A percentile compares a stretch with the other conserved stretches of the same genome.
Evolutionary conservation across 345 rosid genomes (phyloP).

Genomic region (Noccaea caerulescens): DNA sequence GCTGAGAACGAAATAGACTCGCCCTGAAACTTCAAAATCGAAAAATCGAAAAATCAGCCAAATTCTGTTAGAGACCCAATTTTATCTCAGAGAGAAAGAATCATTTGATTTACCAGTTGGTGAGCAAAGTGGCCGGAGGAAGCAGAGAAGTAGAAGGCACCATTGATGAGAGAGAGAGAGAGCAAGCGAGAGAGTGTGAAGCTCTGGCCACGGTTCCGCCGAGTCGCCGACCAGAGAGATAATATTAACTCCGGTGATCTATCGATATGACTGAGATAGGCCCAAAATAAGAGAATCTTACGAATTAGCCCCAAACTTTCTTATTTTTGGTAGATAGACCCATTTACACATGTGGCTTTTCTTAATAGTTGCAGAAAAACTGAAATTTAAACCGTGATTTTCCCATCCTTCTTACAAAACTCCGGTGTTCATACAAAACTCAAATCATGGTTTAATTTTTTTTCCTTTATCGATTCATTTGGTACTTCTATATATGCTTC

Average conservation of each 20-base stretch:
- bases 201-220: conserved; percentile 19
- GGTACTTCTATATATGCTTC: no score
- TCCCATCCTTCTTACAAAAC: no score
- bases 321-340: background rate
- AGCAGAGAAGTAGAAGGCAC: conserved; percentile 44
- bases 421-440: no score
- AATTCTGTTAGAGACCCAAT: background rate
- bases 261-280: background rate
- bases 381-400: no score
- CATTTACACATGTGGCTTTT: background rate
- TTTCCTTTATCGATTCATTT: no score
- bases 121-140: conserved; percentile 39
- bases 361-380: background rate
- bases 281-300: conserved; percentile 3
- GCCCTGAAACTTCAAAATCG: conserved; percentile 46
- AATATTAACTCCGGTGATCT: conserved; percentile 13
- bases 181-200: conserved; percentile 17
- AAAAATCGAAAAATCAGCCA: conserved; percentile 22
- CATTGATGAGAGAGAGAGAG: conserved; percentile 41
- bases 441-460: no score
- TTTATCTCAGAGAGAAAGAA: conserved; percentile 3
- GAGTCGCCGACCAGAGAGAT: conserved; percentile 24
- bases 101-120: conserved; percentile 39
- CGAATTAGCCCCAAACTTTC: conserved; percentile 10
- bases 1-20: conserved; percentile 31